Conservation (phyloP, 306 rosid genomes). For the Cucumis cinereus region DNA sequence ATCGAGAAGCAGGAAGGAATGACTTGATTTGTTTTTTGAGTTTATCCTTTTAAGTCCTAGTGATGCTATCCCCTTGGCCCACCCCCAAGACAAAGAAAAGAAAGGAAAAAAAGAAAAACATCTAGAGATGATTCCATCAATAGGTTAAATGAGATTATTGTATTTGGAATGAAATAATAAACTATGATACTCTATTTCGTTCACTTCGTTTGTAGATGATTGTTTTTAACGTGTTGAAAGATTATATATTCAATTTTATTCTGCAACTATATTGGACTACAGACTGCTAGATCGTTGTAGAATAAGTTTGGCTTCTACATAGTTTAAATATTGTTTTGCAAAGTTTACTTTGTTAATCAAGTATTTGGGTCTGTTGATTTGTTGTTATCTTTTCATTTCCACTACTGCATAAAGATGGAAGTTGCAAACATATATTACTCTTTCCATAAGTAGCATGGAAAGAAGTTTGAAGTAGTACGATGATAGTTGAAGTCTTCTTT, state of each 20-base stretch:
- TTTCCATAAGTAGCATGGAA: neutral
- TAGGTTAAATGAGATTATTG: neutral
- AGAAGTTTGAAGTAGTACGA: neutral
- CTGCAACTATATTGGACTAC: neutral
- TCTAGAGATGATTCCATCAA: neutral
- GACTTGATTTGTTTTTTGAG: neutral
- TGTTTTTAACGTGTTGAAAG: neutral
- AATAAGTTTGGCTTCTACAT: neutral
- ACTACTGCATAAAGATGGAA: neutral
- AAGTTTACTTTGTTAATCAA: neutral
- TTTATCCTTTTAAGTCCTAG: constrained; percentile 1
- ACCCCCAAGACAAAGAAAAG: neutral
- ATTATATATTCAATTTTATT: neutral
- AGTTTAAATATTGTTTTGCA: neutral
- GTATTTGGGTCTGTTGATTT: neutral
- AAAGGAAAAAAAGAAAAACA: neutral
- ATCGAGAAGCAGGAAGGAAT: constrained; percentile 8
- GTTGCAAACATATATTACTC: neutral
- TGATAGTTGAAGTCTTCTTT: neutral
- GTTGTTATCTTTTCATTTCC: neutral
- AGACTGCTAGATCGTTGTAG: neutral
- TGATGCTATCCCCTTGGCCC: neutral
- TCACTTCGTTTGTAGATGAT: neutral
- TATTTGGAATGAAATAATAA: neutral
- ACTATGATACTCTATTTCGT: neutral